A percentile compares a stretch with the other conserved stretches of the same genome.
Conservation (phyloP, 345 rosid genomes). For the Acer negundo region DNA sequence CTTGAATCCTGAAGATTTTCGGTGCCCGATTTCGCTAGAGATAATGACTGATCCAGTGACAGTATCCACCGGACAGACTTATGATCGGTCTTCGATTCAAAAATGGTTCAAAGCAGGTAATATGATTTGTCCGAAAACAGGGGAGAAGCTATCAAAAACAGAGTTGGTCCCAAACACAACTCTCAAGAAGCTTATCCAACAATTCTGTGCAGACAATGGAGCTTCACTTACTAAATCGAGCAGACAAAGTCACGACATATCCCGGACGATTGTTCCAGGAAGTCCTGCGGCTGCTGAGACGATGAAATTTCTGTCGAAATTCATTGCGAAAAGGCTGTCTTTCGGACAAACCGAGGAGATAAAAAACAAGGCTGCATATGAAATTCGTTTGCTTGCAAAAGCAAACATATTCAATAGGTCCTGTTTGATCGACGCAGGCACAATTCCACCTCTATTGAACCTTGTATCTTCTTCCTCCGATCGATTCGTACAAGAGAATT, state of each 20-base stretch:
- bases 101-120: conserved; percentile 85
- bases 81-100: conserved; percentile 77
- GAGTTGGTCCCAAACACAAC: conserved; percentile 60
- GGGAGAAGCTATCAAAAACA: conserved; percentile 53
- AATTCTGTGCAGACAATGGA: conserved; percentile 52
- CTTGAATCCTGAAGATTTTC: conserved; percentile 73
- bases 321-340: conserved; percentile 54
- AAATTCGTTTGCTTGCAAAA: conserved; percentile 67
- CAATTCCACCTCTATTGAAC: conserved; percentile 50
- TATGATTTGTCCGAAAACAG: conserved; percentile 74
- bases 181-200: conserved; percentile 60
- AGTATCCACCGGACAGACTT: conserved; percentile 79
- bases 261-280: conserved; percentile 48
- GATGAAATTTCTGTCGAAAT: conserved; percentile 44
- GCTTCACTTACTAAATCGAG: conserved; percentile 39
- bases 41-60: conserved; percentile 87
- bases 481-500: conserved; percentile 47
- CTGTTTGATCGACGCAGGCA: conserved; percentile 66
- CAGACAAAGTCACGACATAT: conserved; percentile 38
- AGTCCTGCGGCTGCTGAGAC: conserved; percentile 58
- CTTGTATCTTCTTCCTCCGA: conserved; percentile 40
- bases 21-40: conserved; percentile 88
- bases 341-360: conserved; percentile 53
- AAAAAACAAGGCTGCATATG: conserved; percentile 59
- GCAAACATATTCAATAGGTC: conserved; percentile 58